phyloP scores from a whole-genome alignment of 495 filamentous ascomycete species.

The Lasiosphaeria hispida region DNA sequence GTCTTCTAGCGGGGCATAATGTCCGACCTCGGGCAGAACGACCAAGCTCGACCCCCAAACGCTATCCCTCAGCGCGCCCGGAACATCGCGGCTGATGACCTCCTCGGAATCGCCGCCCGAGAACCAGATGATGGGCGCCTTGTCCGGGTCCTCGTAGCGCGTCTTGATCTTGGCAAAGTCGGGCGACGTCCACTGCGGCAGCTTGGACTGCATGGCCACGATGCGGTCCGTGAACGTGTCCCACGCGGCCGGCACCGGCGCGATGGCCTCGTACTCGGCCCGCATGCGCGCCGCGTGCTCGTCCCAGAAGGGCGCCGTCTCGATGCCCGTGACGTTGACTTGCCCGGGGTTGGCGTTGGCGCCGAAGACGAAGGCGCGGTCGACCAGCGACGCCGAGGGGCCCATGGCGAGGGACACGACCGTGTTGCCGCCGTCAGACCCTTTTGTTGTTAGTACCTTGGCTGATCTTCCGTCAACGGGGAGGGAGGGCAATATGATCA shows the following conservation, averaged over 20 bases:
- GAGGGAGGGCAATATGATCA: too few species aligned
- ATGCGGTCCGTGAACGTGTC: background rate
- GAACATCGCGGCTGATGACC: background rate
- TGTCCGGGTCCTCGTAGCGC: background rate
- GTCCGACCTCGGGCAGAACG: constrained; percentile 5
- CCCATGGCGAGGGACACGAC: background rate
- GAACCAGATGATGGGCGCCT: constrained; percentile 6
- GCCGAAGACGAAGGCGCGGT: constrained; percentile 1
- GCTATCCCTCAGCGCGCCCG: background rate
- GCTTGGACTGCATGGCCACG: background rate
- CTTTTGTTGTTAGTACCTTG: too few species aligned
- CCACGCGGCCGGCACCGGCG: background rate
- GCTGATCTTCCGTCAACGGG: too few species aligned
- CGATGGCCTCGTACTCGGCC: background rate
- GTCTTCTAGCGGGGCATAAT: constrained; percentile 7
- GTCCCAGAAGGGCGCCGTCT: background rate
- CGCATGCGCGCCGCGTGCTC: background rate
- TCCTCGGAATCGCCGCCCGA: constrained; percentile 3
- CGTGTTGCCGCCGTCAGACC: constrained; percentile 10
- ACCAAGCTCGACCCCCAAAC: constrained; percentile 7
- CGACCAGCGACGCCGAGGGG: background rate
- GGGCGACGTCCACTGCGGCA: background rate
- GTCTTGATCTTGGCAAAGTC: constrained; percentile 9
- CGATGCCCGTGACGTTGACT: constrained; percentile 2
- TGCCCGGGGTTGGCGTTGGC: background rate